Conservation (phyloP, 805 yeast species). For the Sugiyamaella lignohabitans region DNA sequence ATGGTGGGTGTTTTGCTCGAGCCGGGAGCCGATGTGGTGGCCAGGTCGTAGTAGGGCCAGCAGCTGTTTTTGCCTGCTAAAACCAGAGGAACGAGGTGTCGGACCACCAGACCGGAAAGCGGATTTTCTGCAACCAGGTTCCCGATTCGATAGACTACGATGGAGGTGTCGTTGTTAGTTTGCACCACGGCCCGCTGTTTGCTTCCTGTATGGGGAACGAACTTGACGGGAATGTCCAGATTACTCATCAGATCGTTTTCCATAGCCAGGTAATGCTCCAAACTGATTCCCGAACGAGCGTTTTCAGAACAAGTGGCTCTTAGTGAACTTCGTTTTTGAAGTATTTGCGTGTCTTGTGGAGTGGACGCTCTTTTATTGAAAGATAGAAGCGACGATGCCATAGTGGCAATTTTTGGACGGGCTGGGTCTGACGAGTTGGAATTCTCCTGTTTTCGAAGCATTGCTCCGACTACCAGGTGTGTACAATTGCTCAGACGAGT, state of each 20-base stretch:
- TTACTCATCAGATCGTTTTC: background rate
- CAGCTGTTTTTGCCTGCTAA: constrained; percentile 6
- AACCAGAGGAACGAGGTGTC: constrained; percentile 6
- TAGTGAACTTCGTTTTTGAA: background rate
- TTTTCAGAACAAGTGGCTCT: background rate
- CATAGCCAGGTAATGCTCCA: background rate
- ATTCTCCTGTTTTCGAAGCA: background rate
- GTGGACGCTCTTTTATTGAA: no score
- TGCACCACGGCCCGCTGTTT: constrained; percentile 5
- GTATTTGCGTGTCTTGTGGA: background rate
- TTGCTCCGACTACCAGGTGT: background rate
- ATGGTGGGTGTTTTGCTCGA: constrained; percentile 3
- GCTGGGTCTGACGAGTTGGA: background rate
- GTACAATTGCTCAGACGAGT: background rate
- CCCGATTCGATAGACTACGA: constrained; percentile 5
- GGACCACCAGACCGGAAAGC: no score
- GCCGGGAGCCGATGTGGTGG: no score
- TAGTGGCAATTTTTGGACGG: background rate
- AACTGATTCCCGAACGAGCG: background rate
- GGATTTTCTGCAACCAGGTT: background rate
- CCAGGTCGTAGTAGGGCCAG: constrained; percentile 1
- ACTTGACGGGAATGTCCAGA: background rate
- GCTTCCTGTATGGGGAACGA: background rate
- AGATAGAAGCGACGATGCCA: no score
- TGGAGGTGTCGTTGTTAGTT: constrained; percentile 1